These are phyloP conservation scores for Neltuma alba DNA, from an alignment of 306 rosid genomes.

Conservation along the genomic window DNA sequence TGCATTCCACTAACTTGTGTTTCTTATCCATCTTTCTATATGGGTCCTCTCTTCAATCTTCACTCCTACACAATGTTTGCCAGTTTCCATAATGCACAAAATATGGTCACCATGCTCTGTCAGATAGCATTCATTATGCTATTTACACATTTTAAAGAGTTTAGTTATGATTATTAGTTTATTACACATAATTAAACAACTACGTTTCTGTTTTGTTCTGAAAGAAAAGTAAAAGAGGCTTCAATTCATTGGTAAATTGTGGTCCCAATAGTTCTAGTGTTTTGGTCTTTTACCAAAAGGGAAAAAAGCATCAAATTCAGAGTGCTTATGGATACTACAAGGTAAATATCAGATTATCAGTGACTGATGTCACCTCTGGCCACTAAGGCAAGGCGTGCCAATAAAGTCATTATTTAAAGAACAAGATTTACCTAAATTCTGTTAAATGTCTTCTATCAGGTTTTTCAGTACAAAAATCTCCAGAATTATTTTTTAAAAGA, in stretches of 20 bases:
- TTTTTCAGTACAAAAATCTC: not conserved
- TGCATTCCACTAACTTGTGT: slow-evolving; percentile 50
- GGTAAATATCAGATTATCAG: not conserved
- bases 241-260: not conserved
- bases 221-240: not conserved
- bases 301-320: not conserved
- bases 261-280: not conserved
- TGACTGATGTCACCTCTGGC: not conserved
- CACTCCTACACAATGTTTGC: slow-evolving; percentile 4
- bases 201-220: not conserved
- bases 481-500: not conserved
- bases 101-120: slow-evolving; percentile 6
- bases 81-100: slow-evolving; percentile 15
- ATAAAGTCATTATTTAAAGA: not conserved
- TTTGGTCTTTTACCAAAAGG: not conserved
- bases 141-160: not conserved
- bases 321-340: not conserved
- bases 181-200: not conserved
- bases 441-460: not conserved
- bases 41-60: slow-evolving; percentile 16
- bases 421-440: not conserved
- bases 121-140: not conserved
- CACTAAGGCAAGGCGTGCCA: not conserved
- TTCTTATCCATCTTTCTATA: slow-evolving; percentile 21
- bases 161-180: too few relatives aligned